Base-by-base conservation (phyloP, 306 rosid genomes). In the Rubus parviflorus region DNA sequence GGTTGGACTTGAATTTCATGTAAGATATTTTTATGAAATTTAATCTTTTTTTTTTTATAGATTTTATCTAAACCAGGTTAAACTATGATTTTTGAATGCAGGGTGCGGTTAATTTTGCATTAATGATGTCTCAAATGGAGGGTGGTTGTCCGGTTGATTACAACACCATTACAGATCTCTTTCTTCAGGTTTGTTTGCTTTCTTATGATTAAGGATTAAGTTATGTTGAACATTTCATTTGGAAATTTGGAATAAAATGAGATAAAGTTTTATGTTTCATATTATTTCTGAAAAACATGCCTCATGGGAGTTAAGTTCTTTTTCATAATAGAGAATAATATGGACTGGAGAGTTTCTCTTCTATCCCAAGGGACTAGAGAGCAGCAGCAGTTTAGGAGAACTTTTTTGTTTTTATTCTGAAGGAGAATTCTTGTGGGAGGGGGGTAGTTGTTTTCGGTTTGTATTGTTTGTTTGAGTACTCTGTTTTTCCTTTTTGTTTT, bases 41-140 rank as follows among this genome's bases (percentile, higher is more conserved):
- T 38, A 5, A 56, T 22, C 37, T 30, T 12, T 23, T 22, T 15
- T 4, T 30, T 23, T 22, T 15, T 4, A 1, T 30, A 20, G 52
- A 47, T 65, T 38, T 38, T 3, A 56, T 22, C 45, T 30, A 30
- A 30, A 30, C 35, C 35, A 30, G 35, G 35, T 30, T 70, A 45
- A 64, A 53, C 62, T 2, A 16, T 56, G 46, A n/a, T 41, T 79
- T 70, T 85, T 79, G 73, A 64, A 43, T 85, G 73, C 82, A 96
- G 99, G 98, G 99, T 85, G 99, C 99, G 75, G 99, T 96, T 74
- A 96, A 96, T 87, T 96, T 96, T 86, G 99, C 98, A 57, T 85
- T 96, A 75, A 96, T 96, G 99, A 92, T 96, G 99, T 89, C 99
- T 47, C 97, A 92, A 92, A 96, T 96, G 99, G 99, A 96, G 84